phyloP scores from a whole-genome alignment of 129 eudicot species.

The Centella asiatica region DNA sequence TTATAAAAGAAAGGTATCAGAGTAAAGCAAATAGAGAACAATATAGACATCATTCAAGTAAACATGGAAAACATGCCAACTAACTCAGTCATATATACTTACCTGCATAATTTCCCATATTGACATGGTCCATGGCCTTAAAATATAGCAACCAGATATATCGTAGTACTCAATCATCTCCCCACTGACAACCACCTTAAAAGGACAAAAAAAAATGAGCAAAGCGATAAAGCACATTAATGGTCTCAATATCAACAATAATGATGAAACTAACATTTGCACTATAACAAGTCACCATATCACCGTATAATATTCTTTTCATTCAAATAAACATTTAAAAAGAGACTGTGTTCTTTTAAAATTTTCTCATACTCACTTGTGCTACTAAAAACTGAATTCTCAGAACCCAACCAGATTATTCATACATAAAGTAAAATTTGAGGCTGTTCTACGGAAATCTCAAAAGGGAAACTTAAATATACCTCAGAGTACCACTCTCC shows the following conservation, averaged over 20 bases:
- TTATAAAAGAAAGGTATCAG: no score
- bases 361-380: no score
- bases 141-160: constrained; percentile 87
- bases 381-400: no score
- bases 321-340: no score
- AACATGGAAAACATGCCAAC: background rate
- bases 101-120: constrained; percentile 93
- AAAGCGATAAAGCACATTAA: background rate
- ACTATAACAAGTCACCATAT: no score
- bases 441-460: background rate
- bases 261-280: no score
- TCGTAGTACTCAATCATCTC: constrained; percentile 92
- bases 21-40: no score
- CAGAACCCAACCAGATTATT: background rate
- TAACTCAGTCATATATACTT: constrained; percentile 16
- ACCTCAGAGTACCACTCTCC: constrained; percentile 97
- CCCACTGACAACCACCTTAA: constrained; percentile 72
- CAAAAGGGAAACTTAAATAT: background rate
- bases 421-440: background rate
- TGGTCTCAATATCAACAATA: no score
- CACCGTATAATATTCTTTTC: no score
- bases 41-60: no score
- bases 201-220: background rate
- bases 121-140: constrained; percentile 93
- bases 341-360: no score